A percentile compares a stretch with the other conserved stretches of the same genome.
phyloP scores from a whole-genome alignment of 768 basidiomycete genomes.

The Russula abietina region DNA sequence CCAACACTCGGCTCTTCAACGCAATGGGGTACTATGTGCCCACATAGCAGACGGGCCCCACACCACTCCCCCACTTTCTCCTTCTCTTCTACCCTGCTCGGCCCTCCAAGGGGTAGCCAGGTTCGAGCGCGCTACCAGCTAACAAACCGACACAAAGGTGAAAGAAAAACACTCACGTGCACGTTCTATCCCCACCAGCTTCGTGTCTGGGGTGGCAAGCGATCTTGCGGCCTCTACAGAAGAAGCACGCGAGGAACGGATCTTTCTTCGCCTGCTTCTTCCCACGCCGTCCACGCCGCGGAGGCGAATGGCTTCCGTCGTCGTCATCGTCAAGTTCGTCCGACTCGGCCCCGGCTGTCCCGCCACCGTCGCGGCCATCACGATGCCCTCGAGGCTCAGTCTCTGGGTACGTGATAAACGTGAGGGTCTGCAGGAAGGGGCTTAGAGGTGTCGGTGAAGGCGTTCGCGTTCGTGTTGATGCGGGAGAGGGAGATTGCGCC shows the following conservation, averaged over 20 bases:
- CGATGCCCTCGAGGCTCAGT: slow-evolving; percentile 8
- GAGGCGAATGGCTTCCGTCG: slow-evolving; percentile 19
- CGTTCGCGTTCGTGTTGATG: slow-evolving; percentile 1
- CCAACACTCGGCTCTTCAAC: neutral
- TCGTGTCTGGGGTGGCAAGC: slow-evolving; percentile 34
- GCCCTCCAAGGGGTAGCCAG: neutral
- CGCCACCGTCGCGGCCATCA: slow-evolving; percentile 1
- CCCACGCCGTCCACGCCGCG: slow-evolving; percentile 28
- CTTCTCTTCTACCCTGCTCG: neutral
- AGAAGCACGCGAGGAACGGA: slow-evolving; percentile 36
- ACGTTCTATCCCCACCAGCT: slow-evolving; percentile 31
- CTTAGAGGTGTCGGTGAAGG: slow-evolving; percentile 2
- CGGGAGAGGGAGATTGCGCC: neutral
- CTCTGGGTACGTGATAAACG: slow-evolving; percentile 20
- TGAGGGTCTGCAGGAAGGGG: slow-evolving; percentile 10
- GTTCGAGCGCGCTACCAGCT: neutral
- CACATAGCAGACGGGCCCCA: neutral
- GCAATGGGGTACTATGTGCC: neutral
- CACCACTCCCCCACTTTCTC: neutral
- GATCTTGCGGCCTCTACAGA: slow-evolving; percentile 38
- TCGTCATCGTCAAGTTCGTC: slow-evolving; percentile 9
- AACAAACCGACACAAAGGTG: neutral
- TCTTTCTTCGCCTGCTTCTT: slow-evolving; percentile 33
- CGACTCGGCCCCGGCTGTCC: neutral
- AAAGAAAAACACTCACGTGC: slow-evolving; percentile 31